Evolutionary conservation across 2,329 filamentous ascomycete genomes (phyloP).

Genomic region (Xylariales sp.): DNA sequence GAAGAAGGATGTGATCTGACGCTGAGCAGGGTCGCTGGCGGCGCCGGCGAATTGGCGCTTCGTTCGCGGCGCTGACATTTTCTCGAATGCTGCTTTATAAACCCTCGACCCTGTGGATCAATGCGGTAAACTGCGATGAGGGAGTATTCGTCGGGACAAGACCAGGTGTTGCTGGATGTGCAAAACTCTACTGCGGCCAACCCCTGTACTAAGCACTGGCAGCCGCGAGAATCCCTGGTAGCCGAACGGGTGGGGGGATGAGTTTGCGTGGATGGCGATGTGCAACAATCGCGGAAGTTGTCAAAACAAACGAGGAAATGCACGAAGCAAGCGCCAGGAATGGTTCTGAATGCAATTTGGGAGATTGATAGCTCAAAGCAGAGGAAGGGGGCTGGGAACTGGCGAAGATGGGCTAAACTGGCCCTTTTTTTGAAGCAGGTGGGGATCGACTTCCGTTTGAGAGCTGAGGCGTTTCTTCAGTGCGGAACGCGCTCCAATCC

Average conservation of each 20-base stretch:
- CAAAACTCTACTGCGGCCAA: no score
- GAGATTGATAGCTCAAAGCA: neutral
- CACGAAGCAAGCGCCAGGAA: neutral
- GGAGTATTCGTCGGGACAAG: no score
- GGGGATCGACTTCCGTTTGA: no score
- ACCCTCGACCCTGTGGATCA: no score
- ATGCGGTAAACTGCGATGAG: no score
- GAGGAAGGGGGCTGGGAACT: neutral
- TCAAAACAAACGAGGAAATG: constrained; percentile 2
- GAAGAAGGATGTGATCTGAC: constrained; percentile 64
- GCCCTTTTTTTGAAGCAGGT: neutral
- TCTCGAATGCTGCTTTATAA: no score
- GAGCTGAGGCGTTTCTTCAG: neutral
- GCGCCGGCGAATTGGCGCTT: constrained; percentile 61
- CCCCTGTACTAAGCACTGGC: no score
- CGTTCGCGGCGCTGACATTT: constrained; percentile 50
- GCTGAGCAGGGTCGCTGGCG: constrained; percentile 52
- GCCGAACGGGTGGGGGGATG: no score
- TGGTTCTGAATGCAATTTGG: neutral
- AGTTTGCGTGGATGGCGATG: no score
- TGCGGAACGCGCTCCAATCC: neutral
- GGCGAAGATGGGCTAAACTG: neutral
- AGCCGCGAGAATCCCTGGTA: no score
- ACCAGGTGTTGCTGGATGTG: no score
- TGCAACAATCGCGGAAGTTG: neutral